Evolutionary conservation across 2,329 filamentous ascomycete species (phyloP), one percentile per base, ranked within the genome.

Genomic region (Fusarium humuli): DNA sequence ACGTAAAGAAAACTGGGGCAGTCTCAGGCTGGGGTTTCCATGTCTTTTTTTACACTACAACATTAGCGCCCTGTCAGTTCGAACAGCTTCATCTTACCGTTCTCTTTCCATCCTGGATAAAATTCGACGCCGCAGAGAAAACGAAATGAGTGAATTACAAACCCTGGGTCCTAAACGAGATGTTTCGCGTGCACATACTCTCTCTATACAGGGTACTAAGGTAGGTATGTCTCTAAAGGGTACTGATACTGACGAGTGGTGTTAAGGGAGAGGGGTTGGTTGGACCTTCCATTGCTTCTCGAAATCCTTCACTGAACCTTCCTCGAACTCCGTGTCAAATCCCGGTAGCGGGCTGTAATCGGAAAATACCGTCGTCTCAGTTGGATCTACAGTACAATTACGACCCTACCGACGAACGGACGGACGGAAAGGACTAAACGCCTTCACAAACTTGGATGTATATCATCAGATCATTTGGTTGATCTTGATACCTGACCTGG

Each of bases 1-100:
- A 42, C 46, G 56, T 6, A n/a, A 41, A 48, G 52, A 45, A 61
- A 66, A 66, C 62, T 32, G 70, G 72, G 56, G 61, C 49, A 57
- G 25, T 56, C 45, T 58, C 59, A 64, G 47, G 60, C 67, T 68
- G 46, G 68, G 61, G 50, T 40, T 34, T 70, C 65, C 61, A 52
- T 69, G 61, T 66, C 50, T 42, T 57, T 56, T 56, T 52, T 48
- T 16, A 25, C 16, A 37, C 34, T 37, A 37, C 34, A 12, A n/a
- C 34, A 37, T 34, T 58, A 47, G 44, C 27, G 30, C 48, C 45
- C 50, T 42, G 42, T 34, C 22, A 58, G 41, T 67, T 42, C 42
- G 25, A 40, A 53, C 22, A 55, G 16, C 45, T 67, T 67, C 62
- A 55, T 41, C 44, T 50, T 41, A 60, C 20, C 65, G 34, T 53